Base-by-base conservation (phyloP, 495 filamentous ascomycete genomes). In the Daldinia decipiens region DNA sequence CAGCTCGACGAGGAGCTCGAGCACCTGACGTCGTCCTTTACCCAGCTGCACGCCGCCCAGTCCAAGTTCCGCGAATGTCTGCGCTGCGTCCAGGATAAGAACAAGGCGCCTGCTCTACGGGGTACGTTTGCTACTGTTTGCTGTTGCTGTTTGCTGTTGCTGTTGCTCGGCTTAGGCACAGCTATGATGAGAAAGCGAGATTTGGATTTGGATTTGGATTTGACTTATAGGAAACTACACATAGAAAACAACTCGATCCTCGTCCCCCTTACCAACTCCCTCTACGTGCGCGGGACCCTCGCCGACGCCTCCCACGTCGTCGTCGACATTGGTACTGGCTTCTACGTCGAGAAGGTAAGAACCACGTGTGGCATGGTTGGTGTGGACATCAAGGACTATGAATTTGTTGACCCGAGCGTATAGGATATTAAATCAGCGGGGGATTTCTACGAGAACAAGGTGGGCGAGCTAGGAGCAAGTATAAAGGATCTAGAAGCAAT, bases 291-390 rank as follows among this genome's bases (percentile, higher is more conserved):
- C 52, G 96, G 95, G 5, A 87, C 82, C 19, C 84, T 98, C 21
- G 85, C 93, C 34, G 87, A 90, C 79, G 87, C 91, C 9, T 87
- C 92, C 65, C 90, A 90, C 65, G 94, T 98, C 11, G 85, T 99
- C 50, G 93, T 99, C 24, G 95, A 99, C 82, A 91, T 99, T 17
- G 95, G 95, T 15, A 99, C 95, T 1, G 95, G 95, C 3, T 99
- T 95, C 78, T 98, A 93, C 78, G 91, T 98, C 62, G 95, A 98
- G 82, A 99, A 99, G 87, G 91, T 92, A 19, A 56, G 26, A 26
- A 57, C 66, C 56, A 47, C 36, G 11, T 26, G 31, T 19, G 4
- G 13, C 21, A n/a, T n/a, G n/a, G n/a, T n/a, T n/a, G n/a, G n/a
- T n/a, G 34, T 24, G 3, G 36, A 12, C 8, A 54, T 51, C 12